These are phyloP conservation scores for Trametes meyenii DNA, from an alignment of 768 basidiomycete species.

Conservation along the genomic window DNA sequence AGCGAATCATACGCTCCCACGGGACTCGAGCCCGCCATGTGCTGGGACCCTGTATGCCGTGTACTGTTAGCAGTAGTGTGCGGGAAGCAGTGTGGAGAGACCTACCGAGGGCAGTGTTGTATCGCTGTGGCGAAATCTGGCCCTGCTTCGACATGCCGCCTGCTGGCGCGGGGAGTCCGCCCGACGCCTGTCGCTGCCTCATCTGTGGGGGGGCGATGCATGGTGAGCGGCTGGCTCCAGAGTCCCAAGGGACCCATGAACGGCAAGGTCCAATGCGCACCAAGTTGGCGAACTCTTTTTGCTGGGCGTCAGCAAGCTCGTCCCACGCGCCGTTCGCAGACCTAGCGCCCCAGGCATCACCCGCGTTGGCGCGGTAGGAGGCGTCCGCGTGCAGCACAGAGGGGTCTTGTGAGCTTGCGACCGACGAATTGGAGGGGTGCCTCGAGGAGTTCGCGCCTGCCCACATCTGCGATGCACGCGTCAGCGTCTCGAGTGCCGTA, in stretches of 20 bases:
- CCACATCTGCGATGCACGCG: constrained; percentile 55
- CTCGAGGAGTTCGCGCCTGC: constrained; percentile 50
- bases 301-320: constrained; percentile 51
- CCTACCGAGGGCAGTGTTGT: constrained; percentile 49
- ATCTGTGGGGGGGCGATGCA: constrained; percentile 10
- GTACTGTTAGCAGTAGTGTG: constrained; percentile 3
- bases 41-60: constrained; percentile 26
- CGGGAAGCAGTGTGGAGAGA: constrained; percentile 31
- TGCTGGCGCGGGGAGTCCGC: constrained; percentile 21
- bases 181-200: constrained; percentile 23
- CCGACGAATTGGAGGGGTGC: constrained; percentile 66
- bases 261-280: constrained; percentile 37
- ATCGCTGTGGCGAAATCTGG: constrained; percentile 58
- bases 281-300: constrained; percentile 52
- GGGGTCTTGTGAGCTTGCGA: constrained; percentile 53
- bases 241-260: neutral
- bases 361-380: constrained; percentile 48
- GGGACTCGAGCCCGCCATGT: constrained; percentile 24
- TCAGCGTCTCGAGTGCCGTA: constrained; percentile 9
- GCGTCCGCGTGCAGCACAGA: constrained; percentile 48
- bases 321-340: constrained; percentile 63
- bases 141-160: constrained; percentile 44
- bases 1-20: constrained; percentile 39
- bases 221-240: neutral
- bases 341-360: constrained; percentile 57